Evolutionary conservation across 2,329 filamentous ascomycete genomes (phyloP).

Genomic region (Cercospora sojina): DNA sequence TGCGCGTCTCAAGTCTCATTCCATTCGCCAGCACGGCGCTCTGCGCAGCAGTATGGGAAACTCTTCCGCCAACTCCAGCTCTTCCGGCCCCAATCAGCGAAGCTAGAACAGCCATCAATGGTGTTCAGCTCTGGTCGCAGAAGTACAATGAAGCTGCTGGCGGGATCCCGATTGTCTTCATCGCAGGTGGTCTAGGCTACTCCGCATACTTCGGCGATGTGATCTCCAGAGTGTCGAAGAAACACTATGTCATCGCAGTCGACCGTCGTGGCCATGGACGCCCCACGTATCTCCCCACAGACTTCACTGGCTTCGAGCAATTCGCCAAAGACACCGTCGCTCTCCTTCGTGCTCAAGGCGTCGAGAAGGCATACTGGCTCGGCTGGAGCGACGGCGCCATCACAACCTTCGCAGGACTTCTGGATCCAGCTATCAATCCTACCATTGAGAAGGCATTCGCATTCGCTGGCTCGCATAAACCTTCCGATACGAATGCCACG

Average conservation of each 20-base stretch:
- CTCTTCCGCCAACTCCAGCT: constrained; percentile 42
- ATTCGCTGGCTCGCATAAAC: constrained; percentile 40
- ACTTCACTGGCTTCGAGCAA: constrained; percentile 43
- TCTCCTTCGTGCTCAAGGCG: constrained; percentile 36
- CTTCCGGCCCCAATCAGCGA: constrained; percentile 42
- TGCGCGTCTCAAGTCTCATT: constrained; percentile 12
- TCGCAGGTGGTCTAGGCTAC: constrained; percentile 46
- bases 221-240: constrained; percentile 39
- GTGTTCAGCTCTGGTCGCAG: constrained; percentile 45
- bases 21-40: constrained; percentile 7
- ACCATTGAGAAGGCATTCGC: constrained; percentile 45
- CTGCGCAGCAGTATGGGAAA: constrained; percentile 22
- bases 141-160: constrained; percentile 43
- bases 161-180: constrained; percentile 41
- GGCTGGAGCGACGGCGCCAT: constrained; percentile 48
- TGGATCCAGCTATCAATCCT: constrained; percentile 35
- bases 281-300: constrained; percentile 40
- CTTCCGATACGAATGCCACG: constrained; percentile 41
- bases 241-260: constrained; percentile 44
- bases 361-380: constrained; percentile 40
- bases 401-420: constrained; percentile 41
- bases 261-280: constrained; percentile 47
- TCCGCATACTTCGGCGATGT: constrained; percentile 46
- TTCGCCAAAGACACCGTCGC: constrained; percentile 42
- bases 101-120: constrained; percentile 39